Base-by-base conservation (phyloP, 305 asterid genomes). In the Fraxinus baroniana region DNA sequence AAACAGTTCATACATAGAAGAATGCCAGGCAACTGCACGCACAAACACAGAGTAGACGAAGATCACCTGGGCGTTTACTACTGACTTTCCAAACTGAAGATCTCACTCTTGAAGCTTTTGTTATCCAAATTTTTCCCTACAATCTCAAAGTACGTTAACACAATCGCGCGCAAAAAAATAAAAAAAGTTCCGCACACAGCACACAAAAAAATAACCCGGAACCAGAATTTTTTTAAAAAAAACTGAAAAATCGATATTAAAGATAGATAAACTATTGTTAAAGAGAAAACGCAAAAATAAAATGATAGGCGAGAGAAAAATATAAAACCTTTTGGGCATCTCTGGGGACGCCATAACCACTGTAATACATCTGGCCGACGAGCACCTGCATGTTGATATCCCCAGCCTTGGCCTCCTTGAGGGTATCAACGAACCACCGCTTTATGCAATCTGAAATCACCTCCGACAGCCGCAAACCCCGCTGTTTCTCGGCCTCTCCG, bases 401-500 rank as follows among this genome's bases (percentile, higher is more conserved):
- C 28, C 95, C 95, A 7, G 86, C 77, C 83, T 83, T 90, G 7
- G 97, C 95, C 86, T 91, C 95, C 85, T 86, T 89, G 76, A 93
- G 95, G 81, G 97, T 87, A 68, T 91, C 97, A 20, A 79, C 86
- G 80, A 91, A 93, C 97, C 97, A 93, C 82, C 95, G 88, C 80
- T 81, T 86, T 1, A 80, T 82, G 86, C 97, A 93, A 66, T 90
- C 91, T 0, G 91, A 82, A 2, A 93, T 91, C 55, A 91, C 93
- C 26, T 84, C 90, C 44, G 95, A 89, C 35, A 93, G 88, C 24
- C 89, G 90, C 57, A 83, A 32, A 0, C 89, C 89, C 55, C 10
- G 55, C 77, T 80, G 80, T 81, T 77, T 81, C 78, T 41, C 83
- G 18, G 82, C 22, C 6, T 22, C 82, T 12, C 64, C 77, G 83